Evolutionary conservation across 352 stramenopile genomes (phyloP), one percentile per base, ranked within the genome.

Genomic region (Paralagenidium karlingii): DNA sequence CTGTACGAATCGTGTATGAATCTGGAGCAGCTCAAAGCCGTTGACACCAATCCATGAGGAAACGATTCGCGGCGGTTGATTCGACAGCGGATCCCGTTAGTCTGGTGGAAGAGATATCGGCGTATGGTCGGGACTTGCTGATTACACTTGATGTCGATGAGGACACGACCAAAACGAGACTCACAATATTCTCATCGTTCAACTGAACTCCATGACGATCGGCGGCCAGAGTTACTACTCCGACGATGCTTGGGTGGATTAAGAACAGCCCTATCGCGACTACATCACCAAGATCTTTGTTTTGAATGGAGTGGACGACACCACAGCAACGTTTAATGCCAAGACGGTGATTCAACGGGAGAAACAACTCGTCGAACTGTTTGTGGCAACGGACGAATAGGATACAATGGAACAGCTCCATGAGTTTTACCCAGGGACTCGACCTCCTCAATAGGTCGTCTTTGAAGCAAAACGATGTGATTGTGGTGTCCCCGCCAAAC

Each of bases 151-250:
- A 58, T 8, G 70, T 89, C 0, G 50, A 63, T 28, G 66, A 82
- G 0, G 85, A 97, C 56, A 78, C 88, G 0, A 80, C n/a, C n/a
- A 80, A 37, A 74, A 96, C 38, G 76, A 67, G 9, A 80, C 83
- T 11, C 68, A 68, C 30, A 87, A 89, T 37, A 65, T 84, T 15
- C 47, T 85, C n/a, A 84, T 95, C n/a, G n/a, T n/a, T 4, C 77
- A 59, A 12, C 86, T 96, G 47, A 67, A 30, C 2, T 70, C 86
- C 0, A 59, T 97, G n/a, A 75, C 71, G 27, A 52, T 98, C 8
- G 87, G 87, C 0, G 82, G 94, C 50, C 68, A 63, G 3, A 58
- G 94, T 51, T 97, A 97, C 46, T 97, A 97, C 52, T 66, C 96
- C 34, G 81, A 97, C 46, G 63, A 58, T 15, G 64, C 91, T 36